A percentile compares a stretch with the other conserved stretches of the same genome.
These are phyloP conservation scores for Akebia trifoliata DNA, from an alignment of 164 flowering plant genomes.

Conservation along the genomic window DNA sequence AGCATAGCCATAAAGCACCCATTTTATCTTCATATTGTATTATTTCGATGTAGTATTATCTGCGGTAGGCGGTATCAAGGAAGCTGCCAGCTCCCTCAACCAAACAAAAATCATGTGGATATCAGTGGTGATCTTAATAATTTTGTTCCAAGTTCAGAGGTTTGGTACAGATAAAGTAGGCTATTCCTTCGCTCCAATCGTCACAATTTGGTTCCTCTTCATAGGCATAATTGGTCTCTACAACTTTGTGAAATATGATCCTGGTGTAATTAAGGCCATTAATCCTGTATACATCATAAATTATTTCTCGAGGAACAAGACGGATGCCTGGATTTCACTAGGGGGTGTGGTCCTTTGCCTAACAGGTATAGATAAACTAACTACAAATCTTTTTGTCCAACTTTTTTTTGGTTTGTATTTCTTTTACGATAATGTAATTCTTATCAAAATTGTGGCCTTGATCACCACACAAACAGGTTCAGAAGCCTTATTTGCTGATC, in stretches of 20 bases:
- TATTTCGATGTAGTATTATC: background rate
- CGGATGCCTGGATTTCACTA: constrained; percentile 21
- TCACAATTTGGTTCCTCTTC: constrained; percentile 21
- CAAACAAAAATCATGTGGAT: constrained; percentile 14
- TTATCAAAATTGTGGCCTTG: too few species aligned
- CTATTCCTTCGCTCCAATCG: constrained; percentile 21
- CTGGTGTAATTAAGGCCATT: constrained; percentile 19
- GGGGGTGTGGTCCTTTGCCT: constrained; percentile 20
- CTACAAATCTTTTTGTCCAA: too few species aligned
- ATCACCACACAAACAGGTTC: too few species aligned
- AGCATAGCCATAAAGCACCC: too few species aligned
- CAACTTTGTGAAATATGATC: constrained; percentile 21
- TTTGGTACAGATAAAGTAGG: constrained; percentile 30
- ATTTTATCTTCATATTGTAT: too few species aligned
- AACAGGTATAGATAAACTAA: constrained; percentile 10
- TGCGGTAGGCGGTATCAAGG: background rate
- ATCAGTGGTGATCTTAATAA: constrained; percentile 15
- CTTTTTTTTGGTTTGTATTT: too few species aligned
- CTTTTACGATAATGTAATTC: too few species aligned
- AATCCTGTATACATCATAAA: constrained; percentile 18
- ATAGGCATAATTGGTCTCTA: constrained; percentile 17
- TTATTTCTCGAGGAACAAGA: constrained; percentile 17
- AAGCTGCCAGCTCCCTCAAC: constrained; percentile 1
- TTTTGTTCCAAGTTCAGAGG: constrained; percentile 20
- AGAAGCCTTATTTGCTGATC: constrained; percentile 17